Conservation (phyloP, 1,284 basidiomycete species). For the Pascua guehoae region DNA sequence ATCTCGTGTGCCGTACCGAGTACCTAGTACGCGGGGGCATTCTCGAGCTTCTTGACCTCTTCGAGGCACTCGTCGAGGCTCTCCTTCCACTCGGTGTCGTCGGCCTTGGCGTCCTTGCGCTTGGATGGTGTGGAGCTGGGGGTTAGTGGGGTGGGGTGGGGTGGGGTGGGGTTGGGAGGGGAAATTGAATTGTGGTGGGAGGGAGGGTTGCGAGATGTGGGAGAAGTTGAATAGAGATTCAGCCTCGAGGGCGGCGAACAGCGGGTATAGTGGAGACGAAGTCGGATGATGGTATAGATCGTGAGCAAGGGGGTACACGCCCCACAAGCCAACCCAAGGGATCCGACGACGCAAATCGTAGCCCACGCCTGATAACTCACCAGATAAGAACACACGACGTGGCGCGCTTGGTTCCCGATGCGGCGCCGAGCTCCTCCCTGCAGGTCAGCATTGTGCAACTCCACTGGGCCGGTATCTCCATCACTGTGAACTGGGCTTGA, state of each 20-base stretch:
- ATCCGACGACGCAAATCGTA: conserved; percentile 10
- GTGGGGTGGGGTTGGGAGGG: no score
- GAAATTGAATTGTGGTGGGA: no score
- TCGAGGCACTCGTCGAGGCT: conserved; percentile 69
- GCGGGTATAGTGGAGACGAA: no score
- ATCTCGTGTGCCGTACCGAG: background rate
- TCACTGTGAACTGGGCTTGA: background rate
- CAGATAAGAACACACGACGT: conserved; percentile 93
- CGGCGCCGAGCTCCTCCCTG: conserved; percentile 91
- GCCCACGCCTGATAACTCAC: conserved; percentile 34
- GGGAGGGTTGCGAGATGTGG: no score
- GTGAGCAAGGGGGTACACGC: no score
- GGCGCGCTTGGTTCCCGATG: conserved; percentile 94
- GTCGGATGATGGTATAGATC: no score
- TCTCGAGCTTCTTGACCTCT: conserved; percentile 72
- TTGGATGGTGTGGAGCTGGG: conserved; percentile 41
- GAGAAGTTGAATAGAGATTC: no score
- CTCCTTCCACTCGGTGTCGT: conserved; percentile 60
- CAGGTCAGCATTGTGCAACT: conserved; percentile 10
- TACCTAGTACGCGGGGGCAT: conserved; percentile 10
- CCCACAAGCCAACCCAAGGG: background rate
- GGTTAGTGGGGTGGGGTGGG: background rate
- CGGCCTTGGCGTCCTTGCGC: conserved; percentile 54
- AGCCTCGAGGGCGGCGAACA: no score
- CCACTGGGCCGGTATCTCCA: conserved; percentile 26